Percentiles rank a stretch among this genome's conserved stretches.
phyloP scores from a whole-genome alignment of 352 stramenopile species.

The Elongisporangium anandrum region DNA sequence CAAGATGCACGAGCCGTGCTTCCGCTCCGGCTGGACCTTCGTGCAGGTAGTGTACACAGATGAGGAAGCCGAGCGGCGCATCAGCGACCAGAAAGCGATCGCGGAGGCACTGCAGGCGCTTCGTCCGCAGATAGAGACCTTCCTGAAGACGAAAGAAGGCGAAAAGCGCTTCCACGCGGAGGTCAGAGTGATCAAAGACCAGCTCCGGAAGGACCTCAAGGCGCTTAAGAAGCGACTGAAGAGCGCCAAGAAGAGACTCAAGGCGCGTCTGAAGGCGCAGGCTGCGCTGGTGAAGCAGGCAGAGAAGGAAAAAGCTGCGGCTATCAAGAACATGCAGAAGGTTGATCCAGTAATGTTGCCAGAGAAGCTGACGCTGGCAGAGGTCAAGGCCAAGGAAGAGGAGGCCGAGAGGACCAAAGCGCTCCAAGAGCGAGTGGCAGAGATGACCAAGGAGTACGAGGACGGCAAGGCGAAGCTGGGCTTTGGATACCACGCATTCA shows the following conservation, averaged over 20 bases:
- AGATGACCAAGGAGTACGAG: conserved; percentile 38
- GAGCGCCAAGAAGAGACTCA: conserved; percentile 19
- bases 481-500: conserved; percentile 49
- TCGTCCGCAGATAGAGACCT: conserved; percentile 50
- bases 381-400: conserved; percentile 33
- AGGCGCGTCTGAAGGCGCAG: conserved; percentile 13
- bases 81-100: conserved; percentile 42
- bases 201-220: conserved; percentile 31
- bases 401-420: conserved; percentile 28
- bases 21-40: conserved; percentile 52
- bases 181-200: conserved; percentile 37
- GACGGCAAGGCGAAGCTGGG: conserved; percentile 35
- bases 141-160: conserved; percentile 48
- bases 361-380: conserved; percentile 22
- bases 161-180: conserved; percentile 66
- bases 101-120: conserved; percentile 38
- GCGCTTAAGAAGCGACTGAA: conserved; percentile 36
- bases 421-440: conserved; percentile 32
- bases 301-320: not conserved
- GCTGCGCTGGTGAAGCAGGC: not conserved
- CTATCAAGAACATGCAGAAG: conserved; percentile 3
- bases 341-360: conserved; percentile 17
- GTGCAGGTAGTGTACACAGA: conserved; percentile 52
- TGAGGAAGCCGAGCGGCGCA: conserved; percentile 47
- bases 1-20: conserved; percentile 70